A percentile compares a stretch with the other conserved stretches of the same genome.
phyloP scores from a whole-genome alignment of 2,329 filamentous ascomycete species.

The Penicillium sp. region DNA sequence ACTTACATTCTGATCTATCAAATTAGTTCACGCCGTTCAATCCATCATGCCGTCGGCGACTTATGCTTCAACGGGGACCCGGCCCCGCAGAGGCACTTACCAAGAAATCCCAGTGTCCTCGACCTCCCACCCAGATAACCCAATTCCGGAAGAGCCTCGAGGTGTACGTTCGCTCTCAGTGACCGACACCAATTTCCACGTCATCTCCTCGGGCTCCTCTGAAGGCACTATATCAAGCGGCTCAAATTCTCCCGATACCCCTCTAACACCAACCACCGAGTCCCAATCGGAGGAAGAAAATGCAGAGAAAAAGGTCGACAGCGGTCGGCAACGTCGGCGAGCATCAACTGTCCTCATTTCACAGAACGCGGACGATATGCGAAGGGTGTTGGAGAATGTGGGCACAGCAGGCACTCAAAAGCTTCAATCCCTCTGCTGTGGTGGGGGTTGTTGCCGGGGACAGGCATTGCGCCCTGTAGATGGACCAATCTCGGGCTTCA shows the following conservation, averaged over 20 bases:
- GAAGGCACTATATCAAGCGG: slow-evolving; percentile 38
- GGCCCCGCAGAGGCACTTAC: slow-evolving; percentile 27
- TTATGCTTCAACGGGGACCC: slow-evolving; percentile 25
- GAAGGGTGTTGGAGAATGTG: slow-evolving; percentile 57
- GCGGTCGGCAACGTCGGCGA: slow-evolving; percentile 41
- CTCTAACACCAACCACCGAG: slow-evolving; percentile 43
- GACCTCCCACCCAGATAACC: slow-evolving; percentile 50
- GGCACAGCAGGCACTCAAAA: slow-evolving; percentile 56
- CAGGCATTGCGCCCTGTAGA: slow-evolving; percentile 53
- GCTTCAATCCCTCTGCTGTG: slow-evolving; percentile 63
- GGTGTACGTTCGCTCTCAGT: slow-evolving; percentile 39
- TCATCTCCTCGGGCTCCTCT: slow-evolving; percentile 29
- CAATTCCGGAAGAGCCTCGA: slow-evolving; percentile 50
- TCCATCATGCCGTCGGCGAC: slow-evolving; percentile 28
- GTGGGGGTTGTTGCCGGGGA: slow-evolving; percentile 64
- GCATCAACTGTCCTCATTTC: slow-evolving; percentile 55
- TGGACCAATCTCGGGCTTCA: slow-evolving; percentile 41
- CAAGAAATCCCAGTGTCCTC: slow-evolving; percentile 38
- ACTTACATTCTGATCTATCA: neutral
- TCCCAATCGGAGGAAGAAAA: slow-evolving; percentile 37
- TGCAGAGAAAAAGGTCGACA: slow-evolving; percentile 18
- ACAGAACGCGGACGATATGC: slow-evolving; percentile 59
- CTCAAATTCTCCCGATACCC: slow-evolving; percentile 42
- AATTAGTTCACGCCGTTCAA: slow-evolving; percentile 35
- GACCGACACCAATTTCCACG: slow-evolving; percentile 34